Percentiles rank a stretch among this genome's conserved stretches.
Evolutionary conservation across 2,329 filamentous ascomycete genomes (phyloP).

Genomic region (Cladophialophora exuberans): DNA sequence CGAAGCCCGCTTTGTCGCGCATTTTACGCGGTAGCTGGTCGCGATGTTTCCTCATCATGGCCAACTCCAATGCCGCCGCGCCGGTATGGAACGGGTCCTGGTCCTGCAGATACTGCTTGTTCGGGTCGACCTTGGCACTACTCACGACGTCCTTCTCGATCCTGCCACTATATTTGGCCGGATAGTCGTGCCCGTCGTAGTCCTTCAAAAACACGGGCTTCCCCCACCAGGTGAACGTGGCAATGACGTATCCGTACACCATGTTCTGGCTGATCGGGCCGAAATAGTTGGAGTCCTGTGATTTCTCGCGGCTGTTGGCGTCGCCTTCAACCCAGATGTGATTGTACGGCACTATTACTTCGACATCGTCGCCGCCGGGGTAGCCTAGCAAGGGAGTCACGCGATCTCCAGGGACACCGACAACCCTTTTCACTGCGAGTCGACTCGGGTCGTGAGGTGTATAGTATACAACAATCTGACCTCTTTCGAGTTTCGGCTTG

Average conservation of each 20-base stretch:
- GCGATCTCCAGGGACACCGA: slow-evolving; percentile 78
- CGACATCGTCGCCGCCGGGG: slow-evolving; percentile 48
- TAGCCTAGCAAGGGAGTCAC: slow-evolving; percentile 69
- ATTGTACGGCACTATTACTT: slow-evolving; percentile 72
- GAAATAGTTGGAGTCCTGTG: slow-evolving; percentile 85
- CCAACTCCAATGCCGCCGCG: slow-evolving; percentile 20
- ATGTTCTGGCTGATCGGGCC: slow-evolving; percentile 78
- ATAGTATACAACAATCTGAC: slow-evolving; percentile 73
- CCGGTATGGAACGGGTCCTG: slow-evolving; percentile 19
- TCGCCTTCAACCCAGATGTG: slow-evolving; percentile 98
- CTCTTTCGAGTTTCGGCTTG: slow-evolving; percentile 63
- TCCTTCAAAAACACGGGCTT: slow-evolving; percentile 51
- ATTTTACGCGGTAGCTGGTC: slow-evolving; percentile 12
- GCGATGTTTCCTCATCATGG: slow-evolving; percentile 14
- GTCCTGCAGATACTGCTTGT: slow-evolving; percentile 7
- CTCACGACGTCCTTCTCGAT: slow-evolving; percentile 33
- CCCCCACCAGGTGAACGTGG: slow-evolving; percentile 69
- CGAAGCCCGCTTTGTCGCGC: slow-evolving; percentile 14
- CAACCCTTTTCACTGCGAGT: slow-evolving; percentile 77
- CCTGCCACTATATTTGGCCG: slow-evolving; percentile 30
- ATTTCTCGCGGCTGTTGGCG: slow-evolving; percentile 67
- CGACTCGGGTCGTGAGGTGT: slow-evolving; percentile 35
- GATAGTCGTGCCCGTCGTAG: slow-evolving; percentile 45
- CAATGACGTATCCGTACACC: slow-evolving; percentile 73
- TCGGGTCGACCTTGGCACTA: slow-evolving; percentile 26